A percentile compares a stretch with the other conserved stretches of the same genome.
Conservation (phyloP, 495 filamentous ascomycete species). For the Penicillium diatomitis region DNA sequence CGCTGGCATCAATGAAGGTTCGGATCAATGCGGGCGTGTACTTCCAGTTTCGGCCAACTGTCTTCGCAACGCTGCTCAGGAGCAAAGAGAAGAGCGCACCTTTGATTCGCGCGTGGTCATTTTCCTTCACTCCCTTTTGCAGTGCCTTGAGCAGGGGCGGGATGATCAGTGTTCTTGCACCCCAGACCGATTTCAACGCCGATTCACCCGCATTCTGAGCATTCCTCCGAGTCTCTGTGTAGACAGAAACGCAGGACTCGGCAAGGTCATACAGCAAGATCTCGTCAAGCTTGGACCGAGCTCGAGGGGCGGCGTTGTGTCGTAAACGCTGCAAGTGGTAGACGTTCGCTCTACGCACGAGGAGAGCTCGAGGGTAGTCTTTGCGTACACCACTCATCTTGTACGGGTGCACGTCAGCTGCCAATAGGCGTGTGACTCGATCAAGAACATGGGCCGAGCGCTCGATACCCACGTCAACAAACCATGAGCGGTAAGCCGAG, state of each 20-base stretch:
- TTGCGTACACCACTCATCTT: constrained; percentile 91
- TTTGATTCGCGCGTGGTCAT: constrained; percentile 84
- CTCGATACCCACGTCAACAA: constrained; percentile 94
- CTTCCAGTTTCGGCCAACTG: constrained; percentile 81
- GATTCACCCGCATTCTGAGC: constrained; percentile 89
- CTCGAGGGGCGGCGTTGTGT: constrained; percentile 82
- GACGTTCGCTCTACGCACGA: constrained; percentile 82
- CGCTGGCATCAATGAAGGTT: constrained; percentile 79
- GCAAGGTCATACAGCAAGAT: constrained; percentile 78
- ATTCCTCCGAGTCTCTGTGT: constrained; percentile 88
- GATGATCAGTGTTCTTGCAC: constrained; percentile 77
- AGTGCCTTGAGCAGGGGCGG: constrained; percentile 73
- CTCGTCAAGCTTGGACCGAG: constrained; percentile 76
- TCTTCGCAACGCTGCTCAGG: constrained; percentile 82
- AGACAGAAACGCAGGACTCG: constrained; percentile 83
- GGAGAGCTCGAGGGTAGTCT: constrained; percentile 78
- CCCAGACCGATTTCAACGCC: constrained; percentile 84
- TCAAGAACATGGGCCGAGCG: constrained; percentile 90
- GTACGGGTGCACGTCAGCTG: constrained; percentile 79
- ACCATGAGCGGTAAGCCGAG: constrained; percentile 89
- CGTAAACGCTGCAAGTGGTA: constrained; percentile 90
- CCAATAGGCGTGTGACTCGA: constrained; percentile 69
- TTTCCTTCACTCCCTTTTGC: constrained; percentile 69
- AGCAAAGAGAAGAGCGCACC: constrained; percentile 84
- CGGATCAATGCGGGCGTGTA: constrained; percentile 79